A percentile compares a stretch with the other conserved stretches of the same genome.
Evolutionary conservation across 2,329 filamentous ascomycete species (phyloP).

Genomic region (Aspergillus flavus): DNA sequence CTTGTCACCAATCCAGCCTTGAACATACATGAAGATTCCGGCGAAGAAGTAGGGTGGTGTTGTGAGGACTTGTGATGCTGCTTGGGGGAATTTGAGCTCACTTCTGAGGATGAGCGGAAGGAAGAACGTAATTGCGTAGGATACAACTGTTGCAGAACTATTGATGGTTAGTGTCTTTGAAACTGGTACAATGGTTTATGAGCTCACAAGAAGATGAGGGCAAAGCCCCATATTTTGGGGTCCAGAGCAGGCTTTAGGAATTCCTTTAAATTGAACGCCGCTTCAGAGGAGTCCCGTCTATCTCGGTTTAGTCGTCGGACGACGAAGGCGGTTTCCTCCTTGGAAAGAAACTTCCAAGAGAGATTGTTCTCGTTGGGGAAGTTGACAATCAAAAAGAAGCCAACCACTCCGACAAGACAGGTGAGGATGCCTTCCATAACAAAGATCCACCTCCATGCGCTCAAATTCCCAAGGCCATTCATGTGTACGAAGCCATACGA

Average conservation of each 20-base stretch:
- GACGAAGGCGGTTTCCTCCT: conserved; percentile 50
- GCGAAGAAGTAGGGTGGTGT: conserved; percentile 71
- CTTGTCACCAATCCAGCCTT: background rate
- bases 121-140: conserved; percentile 80
- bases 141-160: conserved; percentile 59
- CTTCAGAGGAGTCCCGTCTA: conserved; percentile 54
- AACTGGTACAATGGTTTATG: background rate
- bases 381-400: conserved; percentile 36
- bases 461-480: background rate
- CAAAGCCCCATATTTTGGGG: conserved; percentile 59
- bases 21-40: conserved; percentile 35
- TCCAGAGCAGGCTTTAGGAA: conserved; percentile 54
- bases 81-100: conserved; percentile 66
- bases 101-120: conserved; percentile 70
- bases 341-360: conserved; percentile 36
- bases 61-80: conserved; percentile 68
- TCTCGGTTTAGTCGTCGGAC: conserved; percentile 56
- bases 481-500: conserved; percentile 31
- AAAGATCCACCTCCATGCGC: conserved; percentile 10
- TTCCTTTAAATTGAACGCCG: conserved; percentile 48
- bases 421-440: conserved; percentile 27
- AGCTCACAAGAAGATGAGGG: conserved; percentile 53
- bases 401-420: conserved; percentile 25
- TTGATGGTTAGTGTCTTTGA: background rate
- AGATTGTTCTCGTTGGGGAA: conserved; percentile 36